Conservation (phyloP, 805 yeast species). For the Yamadazyma sp. region DNA sequence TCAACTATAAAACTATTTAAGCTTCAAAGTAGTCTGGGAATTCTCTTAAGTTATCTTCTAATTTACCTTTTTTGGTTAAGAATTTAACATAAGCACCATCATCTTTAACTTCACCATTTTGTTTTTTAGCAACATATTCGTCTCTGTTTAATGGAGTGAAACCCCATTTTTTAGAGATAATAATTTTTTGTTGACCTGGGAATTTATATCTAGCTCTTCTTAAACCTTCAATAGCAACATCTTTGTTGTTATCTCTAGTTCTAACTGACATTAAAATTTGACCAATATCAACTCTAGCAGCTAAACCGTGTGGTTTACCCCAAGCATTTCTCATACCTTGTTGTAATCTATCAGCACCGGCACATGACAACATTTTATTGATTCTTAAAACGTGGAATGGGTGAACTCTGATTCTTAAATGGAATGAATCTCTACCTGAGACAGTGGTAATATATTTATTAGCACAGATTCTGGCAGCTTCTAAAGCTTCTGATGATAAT, state of each 20-base stretch:
- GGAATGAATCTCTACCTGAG: constrained; percentile 99
- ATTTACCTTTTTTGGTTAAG: constrained; percentile 93
- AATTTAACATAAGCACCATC: constrained; percentile 99
- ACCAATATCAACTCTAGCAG: constrained; percentile 98
- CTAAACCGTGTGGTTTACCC: constrained; percentile 99
- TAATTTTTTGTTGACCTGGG: constrained; percentile 99
- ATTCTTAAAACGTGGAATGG: constrained; percentile 99
- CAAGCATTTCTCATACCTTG: constrained; percentile 99
- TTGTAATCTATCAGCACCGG: constrained; percentile 99
- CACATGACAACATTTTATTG: constrained; percentile 99
- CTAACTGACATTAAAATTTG: constrained; percentile 97
- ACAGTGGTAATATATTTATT: constrained; percentile 98
- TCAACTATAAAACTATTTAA: no score
- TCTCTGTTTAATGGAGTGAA: constrained; percentile 99
- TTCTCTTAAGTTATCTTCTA: constrained; percentile 84
- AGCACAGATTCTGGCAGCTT: constrained; percentile 99
- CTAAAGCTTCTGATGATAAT: constrained; percentile 98
- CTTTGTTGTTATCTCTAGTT: constrained; percentile 98
- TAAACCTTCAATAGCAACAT: constrained; percentile 95
- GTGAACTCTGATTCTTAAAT: constrained; percentile 99
- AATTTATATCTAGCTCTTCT: constrained; percentile 99
- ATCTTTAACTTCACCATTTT: constrained; percentile 97
- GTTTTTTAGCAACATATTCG: constrained; percentile 90
- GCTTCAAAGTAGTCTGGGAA: constrained; percentile 83
- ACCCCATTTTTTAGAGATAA: constrained; percentile 99